These are phyloP conservation scores for Xanthoconium stramineum DNA, from an alignment of 768 basidiomycete species.

Conservation along the genomic window DNA sequence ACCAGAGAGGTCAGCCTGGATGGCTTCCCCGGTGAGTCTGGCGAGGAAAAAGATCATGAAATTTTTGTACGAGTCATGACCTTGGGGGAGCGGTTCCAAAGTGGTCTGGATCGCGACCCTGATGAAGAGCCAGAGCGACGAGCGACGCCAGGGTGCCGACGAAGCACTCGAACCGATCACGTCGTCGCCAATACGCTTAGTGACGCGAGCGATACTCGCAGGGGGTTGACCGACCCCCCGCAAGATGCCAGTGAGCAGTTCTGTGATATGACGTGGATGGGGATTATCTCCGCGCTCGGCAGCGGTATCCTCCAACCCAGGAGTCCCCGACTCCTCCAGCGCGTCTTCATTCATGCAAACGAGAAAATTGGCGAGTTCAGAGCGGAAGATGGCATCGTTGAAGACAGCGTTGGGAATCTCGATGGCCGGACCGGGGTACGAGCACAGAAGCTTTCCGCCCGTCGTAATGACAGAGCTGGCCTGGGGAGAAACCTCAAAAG, in stretches of 20 bases:
- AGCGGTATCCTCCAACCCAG: slow-evolving; percentile 2
- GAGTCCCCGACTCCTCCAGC: slow-evolving; percentile 20
- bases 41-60: slow-evolving; percentile 45
- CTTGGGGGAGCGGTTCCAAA: slow-evolving; percentile 10
- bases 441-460: slow-evolving; percentile 42
- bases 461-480: slow-evolving; percentile 22
- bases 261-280: slow-evolving; percentile 45
- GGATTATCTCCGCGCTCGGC: slow-evolving; percentile 16
- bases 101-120: slow-evolving; percentile 35
- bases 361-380: slow-evolving; percentile 39
- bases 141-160: slow-evolving; percentile 30
- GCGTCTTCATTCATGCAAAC: slow-evolving; percentile 30
- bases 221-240: slow-evolving; percentile 29
- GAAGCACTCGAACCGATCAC: background rate
- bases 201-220: slow-evolving; percentile 18
- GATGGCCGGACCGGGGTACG: slow-evolving; percentile 45
- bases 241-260: slow-evolving; percentile 44
- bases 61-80: slow-evolving; percentile 37
- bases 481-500: slow-evolving; percentile 41
- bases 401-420: slow-evolving; percentile 30
- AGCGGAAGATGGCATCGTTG: slow-evolving; percentile 30
- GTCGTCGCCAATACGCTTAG: background rate
- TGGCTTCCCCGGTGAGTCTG: slow-evolving; percentile 27
- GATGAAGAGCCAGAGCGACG: slow-evolving; percentile 36
- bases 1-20: slow-evolving; percentile 10